Base-by-base conservation (phyloP, 257 asterid genomes). In the Lavandula angustifolia region DNA sequence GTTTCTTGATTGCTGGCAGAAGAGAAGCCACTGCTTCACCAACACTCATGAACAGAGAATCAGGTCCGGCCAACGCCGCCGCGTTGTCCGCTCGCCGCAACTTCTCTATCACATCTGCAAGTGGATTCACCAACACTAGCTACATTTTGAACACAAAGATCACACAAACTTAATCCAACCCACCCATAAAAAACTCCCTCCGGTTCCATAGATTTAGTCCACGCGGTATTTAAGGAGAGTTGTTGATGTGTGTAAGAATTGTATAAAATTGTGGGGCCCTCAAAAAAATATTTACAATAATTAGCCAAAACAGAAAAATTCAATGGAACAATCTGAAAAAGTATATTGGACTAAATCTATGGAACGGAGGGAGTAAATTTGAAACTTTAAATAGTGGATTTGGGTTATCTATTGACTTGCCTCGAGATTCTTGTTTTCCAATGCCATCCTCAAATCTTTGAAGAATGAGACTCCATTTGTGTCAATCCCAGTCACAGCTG, bases 101-200 rank as follows among this genome's bases (percentile, higher is more conserved):
- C 66, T 87, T 87, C 29, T 83, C 95, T 60, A 87, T 75, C 62
- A 87, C 88, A 62, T 81, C 94, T 0, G 91, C 81, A 27, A 81
- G 51, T 67, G 95, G 94, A 78, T 87, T 87, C 63, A 87, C 91
- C 82, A 87, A 63, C 35, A 81, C 86, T 54, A 87, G 83, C 94
- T 87, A 88, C 34, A 3, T 10, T 16, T n/a, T 35, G 43, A 68
- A 43, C 22, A 1, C n/a, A n/a, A n/a, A n/a, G n/a, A n/a, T n/a
- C n/a, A n/a, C n/a, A n/a, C 27, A 22, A 22, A 22, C 27, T 22
- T 22, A 22, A 22, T 22, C 27, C 27, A 22, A 22, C 27, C 27
- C 27, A 22, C 27, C 27, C 1, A 22, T 0, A 22, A 22, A 22
- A 22, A n/a, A n/a, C n/a, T n/a, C n/a, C n/a, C n/a, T n/a, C n/a